phyloP scores from a whole-genome alignment of 768 basidiomycete species.

The Sarcomyxa edulis region DNA sequence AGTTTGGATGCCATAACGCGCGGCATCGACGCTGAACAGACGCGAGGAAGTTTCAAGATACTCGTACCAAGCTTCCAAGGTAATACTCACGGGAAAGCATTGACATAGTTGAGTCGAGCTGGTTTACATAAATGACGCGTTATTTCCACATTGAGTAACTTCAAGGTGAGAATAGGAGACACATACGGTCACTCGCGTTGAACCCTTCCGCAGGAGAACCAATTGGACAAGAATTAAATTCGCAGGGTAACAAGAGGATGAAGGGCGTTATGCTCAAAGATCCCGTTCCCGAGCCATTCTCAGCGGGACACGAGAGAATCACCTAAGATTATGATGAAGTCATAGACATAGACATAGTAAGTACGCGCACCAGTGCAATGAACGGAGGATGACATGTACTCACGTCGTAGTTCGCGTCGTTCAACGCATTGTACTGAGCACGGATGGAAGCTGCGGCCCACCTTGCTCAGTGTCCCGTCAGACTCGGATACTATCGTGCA shows the following conservation, averaged over 20 bases:
- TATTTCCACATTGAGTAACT: too few species aligned
- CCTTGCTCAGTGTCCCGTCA: too few species aligned
- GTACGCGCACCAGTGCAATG: background rate
- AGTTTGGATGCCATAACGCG: conserved; percentile 24
- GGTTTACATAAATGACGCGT: background rate
- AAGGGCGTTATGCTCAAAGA: background rate
- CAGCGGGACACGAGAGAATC: conserved; percentile 2
- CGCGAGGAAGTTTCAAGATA: background rate
- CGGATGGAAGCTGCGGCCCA: conserved; percentile 6
- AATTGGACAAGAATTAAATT: conserved; percentile 3
- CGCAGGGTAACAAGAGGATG: conserved; percentile 3
- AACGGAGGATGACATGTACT: background rate
- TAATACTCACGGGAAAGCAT: conserved; percentile 8
- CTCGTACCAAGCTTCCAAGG: background rate
- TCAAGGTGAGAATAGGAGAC: background rate
- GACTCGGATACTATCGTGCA: too few species aligned
- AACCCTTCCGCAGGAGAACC: conserved; percentile 2
- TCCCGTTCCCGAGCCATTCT: conserved; percentile 1
- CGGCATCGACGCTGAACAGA: conserved; percentile 7
- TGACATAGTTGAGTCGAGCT: conserved; percentile 13
- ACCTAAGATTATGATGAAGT: background rate
- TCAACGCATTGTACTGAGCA: conserved; percentile 5
- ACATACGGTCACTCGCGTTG: conserved; percentile 3
- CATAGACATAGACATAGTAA: too few species aligned
- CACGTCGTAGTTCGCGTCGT: conserved; percentile 4